phyloP scores from a whole-genome alignment of 768 basidiomycete species.

The Melanogaster broomeanus region DNA sequence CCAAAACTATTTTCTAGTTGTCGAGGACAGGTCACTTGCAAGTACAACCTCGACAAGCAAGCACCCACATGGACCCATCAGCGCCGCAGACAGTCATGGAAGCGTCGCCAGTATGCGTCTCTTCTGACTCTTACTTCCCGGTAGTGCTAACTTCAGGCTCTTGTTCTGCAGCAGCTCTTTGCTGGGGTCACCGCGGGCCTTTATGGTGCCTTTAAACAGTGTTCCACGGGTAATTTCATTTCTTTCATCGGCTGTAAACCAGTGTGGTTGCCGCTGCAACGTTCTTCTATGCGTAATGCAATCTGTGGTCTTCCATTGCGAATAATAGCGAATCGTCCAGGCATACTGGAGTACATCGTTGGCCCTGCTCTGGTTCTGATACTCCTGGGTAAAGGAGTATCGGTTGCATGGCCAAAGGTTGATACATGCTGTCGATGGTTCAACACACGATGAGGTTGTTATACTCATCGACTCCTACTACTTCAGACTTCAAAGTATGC shows the following conservation, averaged over 20 bases:
- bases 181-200: constrained; percentile 48
- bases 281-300: constrained; percentile 69
- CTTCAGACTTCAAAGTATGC: too few species aligned
- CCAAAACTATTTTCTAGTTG: too few species aligned
- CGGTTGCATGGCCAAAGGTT: constrained; percentile 37
- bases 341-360: constrained; percentile 73
- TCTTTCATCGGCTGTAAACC: constrained; percentile 66
- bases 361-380: constrained; percentile 57
- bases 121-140: constrained; percentile 11
- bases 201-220: constrained; percentile 48
- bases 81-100: constrained; percentile 48
- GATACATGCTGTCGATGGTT: constrained; percentile 22
- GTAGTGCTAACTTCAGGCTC: constrained; percentile 30
- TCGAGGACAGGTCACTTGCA: too few species aligned
- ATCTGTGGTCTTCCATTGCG: background rate
- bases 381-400: constrained; percentile 50
- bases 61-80: constrained; percentile 34
- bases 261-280: constrained; percentile 68
- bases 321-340: constrained; percentile 38
- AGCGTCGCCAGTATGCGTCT: constrained; percentile 70
- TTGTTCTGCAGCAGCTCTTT: constrained; percentile 51
- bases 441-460: constrained; percentile 14
- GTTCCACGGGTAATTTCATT: constrained; percentile 51
- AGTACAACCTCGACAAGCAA: too few species aligned
- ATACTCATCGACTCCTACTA: too few species aligned